phyloP scores from a whole-genome alignment of 192 early-diverging fungal genomes.

The Lunasporangiospora selenospora region DNA sequence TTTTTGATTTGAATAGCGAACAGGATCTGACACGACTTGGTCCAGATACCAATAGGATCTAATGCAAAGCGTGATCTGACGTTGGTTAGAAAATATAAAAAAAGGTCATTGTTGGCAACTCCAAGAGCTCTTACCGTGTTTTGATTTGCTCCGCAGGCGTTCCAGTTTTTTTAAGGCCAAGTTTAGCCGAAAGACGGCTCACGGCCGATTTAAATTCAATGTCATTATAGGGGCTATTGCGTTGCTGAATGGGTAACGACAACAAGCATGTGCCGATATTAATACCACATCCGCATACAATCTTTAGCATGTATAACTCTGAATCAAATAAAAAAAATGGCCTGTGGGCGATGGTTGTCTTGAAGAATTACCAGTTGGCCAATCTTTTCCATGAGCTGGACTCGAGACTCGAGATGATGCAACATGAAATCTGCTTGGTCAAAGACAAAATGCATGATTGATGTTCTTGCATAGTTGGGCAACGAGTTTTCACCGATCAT shows the following conservation, averaged over 20 bases:
- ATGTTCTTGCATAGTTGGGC: slow-evolving; percentile 15
- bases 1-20: slow-evolving; percentile 5
- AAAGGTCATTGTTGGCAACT: not conserved
- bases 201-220: slow-evolving; percentile 25
- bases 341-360: too few relatives aligned
- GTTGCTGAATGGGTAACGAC: not conserved
- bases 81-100: not conserved
- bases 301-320: too few relatives aligned
- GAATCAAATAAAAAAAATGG: too few relatives aligned
- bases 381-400: slow-evolving; percentile 7
- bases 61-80: not conserved
- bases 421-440: slow-evolving; percentile 30
- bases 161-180: not conserved
- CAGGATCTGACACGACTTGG: slow-evolving; percentile 5
- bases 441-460: slow-evolving; percentile 14
- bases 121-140: not conserved
- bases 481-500: slow-evolving; percentile 4
- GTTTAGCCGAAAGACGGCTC: slow-evolving; percentile 11
- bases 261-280: too few relatives aligned
- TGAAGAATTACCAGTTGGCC: slow-evolving; percentile 3
- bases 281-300: too few relatives aligned
- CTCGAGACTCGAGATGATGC: slow-evolving; percentile 22
- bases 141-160: slow-evolving; percentile 18
- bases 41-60: slow-evolving; percentile 26
- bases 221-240: slow-evolving; percentile 14